phyloP scores from a whole-genome alignment of 2,329 filamentous ascomycete genomes.

The Colletotrichum sp. region DNA sequence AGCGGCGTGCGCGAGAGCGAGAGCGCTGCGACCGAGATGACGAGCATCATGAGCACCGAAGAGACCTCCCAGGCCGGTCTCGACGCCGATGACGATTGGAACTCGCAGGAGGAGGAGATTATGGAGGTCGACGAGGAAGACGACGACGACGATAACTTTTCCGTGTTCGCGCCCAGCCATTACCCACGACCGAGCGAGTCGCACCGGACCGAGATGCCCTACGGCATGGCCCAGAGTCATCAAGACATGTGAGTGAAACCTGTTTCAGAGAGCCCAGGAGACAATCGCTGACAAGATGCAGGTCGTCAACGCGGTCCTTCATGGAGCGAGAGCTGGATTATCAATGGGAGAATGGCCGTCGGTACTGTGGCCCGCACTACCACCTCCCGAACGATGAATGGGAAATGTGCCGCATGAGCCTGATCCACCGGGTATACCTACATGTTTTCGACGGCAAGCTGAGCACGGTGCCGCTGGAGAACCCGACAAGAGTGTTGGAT shows the following conservation, averaged over 20 bases:
- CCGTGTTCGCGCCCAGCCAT: slow-evolving; percentile 46
- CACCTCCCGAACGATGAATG: slow-evolving; percentile 71
- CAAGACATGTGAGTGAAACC: slow-evolving; percentile 44
- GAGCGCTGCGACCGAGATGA: slow-evolving; percentile 40
- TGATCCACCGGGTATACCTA: slow-evolving; percentile 68
- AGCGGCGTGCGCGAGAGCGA: slow-evolving; percentile 38
- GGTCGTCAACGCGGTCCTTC: slow-evolving; percentile 53
- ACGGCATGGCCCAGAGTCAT: slow-evolving; percentile 32
- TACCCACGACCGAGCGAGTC: slow-evolving; percentile 41
- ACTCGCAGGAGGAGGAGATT: slow-evolving; percentile 19
- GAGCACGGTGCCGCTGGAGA: slow-evolving; percentile 46
- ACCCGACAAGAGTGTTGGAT: slow-evolving; percentile 54
- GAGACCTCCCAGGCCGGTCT: slow-evolving; percentile 29
- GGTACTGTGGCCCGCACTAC: slow-evolving; percentile 64
- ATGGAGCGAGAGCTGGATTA: slow-evolving; percentile 59
- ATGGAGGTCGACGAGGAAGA: slow-evolving; percentile 34
- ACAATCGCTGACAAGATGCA: slow-evolving; percentile 26
- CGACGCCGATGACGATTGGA: slow-evolving; percentile 26
- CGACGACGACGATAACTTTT: slow-evolving; percentile 43
- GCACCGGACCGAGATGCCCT: slow-evolving; percentile 39
- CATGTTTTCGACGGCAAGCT: slow-evolving; percentile 52
- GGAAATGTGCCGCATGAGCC: slow-evolving; percentile 66
- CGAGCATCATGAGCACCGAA: slow-evolving; percentile 39
- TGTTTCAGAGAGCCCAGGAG: background rate
- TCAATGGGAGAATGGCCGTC: slow-evolving; percentile 64